phyloP scores from a whole-genome alignment of 176 grass and related monocot species.

The Secale cereale region DNA sequence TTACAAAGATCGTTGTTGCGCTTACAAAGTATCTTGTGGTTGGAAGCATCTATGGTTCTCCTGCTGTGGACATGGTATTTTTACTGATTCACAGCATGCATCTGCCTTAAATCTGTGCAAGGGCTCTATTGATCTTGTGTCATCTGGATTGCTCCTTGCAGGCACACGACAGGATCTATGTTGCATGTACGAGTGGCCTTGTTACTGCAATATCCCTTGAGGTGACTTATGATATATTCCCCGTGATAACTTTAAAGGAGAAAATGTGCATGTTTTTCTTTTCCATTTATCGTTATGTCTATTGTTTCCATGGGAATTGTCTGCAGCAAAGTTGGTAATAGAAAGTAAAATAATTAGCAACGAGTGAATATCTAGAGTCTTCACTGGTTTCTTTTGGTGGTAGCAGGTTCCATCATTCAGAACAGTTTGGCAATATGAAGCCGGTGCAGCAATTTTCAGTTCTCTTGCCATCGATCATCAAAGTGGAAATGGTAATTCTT shows the following conservation, averaged over 20 bases:
- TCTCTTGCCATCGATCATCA: conserved; percentile 65
- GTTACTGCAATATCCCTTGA: conserved; percentile 70
- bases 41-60: conserved; percentile 96
- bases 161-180: conserved; percentile 60
- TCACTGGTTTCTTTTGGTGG: conserved; percentile 25
- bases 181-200: conserved; percentile 76
- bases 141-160: conserved; percentile 28
- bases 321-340: conserved; percentile 8
- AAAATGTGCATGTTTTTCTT: not conserved
- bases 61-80: conserved; percentile 61
- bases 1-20: conserved; percentile 60
- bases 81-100: not conserved
- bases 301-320: not conserved
- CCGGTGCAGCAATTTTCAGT: conserved; percentile 68
- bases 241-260: not conserved
- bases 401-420: conserved; percentile 57
- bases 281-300: too few relatives aligned
- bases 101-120: not conserved
- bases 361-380: not conserved
- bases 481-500: conserved; percentile 57
- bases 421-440: conserved; percentile 58
- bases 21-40: conserved; percentile 83
- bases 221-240: conserved; percentile 41
- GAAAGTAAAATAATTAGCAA: not conserved
- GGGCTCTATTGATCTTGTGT: not conserved